Evolutionary conservation across 306 rosid genomes (phyloP), one percentile per base, ranked within the genome.

Genomic region (Inga leiocalycina): DNA sequence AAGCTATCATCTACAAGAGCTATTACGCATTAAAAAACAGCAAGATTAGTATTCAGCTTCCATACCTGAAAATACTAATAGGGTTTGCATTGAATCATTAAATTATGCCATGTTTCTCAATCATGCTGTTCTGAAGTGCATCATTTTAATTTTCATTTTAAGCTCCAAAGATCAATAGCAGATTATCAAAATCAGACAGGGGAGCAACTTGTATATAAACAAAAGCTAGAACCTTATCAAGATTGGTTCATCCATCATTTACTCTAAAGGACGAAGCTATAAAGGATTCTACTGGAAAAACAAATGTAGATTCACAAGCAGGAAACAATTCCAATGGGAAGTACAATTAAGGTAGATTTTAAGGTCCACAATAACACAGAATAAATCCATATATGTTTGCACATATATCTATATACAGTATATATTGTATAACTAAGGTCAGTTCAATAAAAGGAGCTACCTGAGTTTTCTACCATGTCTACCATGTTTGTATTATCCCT

Each of bases 401-500:
- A 1, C 27, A 6, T 52, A 2, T 52, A 6, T 4, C 17, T 15
- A 52, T 4, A 20, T 2, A 54, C 27, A 56, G 0, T 56, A 56
- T 20, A 20, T 8, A 56, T 56, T 19, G 62, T 20, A 6, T 19
- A 20, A 32, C 34, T 32, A 3, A 32, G 34, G 3, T 32, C 66
- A 48, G 78, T 77, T 82, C 83, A 65, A 71, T 19, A 41, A 65
- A 72, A 66, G 59, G 15, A 45, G 37, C 54, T 86, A 96, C 99
- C 98, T 86, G 88, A 85, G 87, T 87, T 92, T 67, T 88, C 98
- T 77, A 90, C 98, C 92, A 90, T 10, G 14, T 90, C 94, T 51
- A 85, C 74, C 68, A 84, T 39, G 86, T 54, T 81, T 45, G 88
- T 20, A 81, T 74, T 17, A 74, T 93, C 98, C 84, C 90, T 93